Evolutionary conservation across 2,329 filamentous ascomycete species (phyloP), one percentile per base, ranked within the genome.

Genomic region (Dactylonectria macrodidyma): DNA sequence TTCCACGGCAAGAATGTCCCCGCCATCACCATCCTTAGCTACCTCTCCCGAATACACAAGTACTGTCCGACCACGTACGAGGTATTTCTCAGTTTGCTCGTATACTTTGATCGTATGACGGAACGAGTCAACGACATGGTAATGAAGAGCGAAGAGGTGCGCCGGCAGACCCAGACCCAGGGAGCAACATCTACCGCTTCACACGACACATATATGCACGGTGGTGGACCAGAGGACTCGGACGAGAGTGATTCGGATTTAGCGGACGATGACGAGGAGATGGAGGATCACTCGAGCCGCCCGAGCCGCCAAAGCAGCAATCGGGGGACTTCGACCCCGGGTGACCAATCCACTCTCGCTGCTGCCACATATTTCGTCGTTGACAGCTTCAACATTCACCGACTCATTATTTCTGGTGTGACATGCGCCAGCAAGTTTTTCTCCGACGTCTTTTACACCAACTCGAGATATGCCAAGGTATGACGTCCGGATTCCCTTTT

Each of bases 371-470:
- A 89, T 67, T 98, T 99, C 78, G 95, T 98, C 47, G 96, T 98
- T 11, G 96, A 99, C 83, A 98, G 96, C 83, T 99, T 96, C 85
- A 99, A 99, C 82, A 98, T 99, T 71, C 96, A 99, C 79, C 91
- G 96, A 62, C 86, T 99, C 62, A 95, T 98, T 62, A 99, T 99
- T 79, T 94, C 96, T 2, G 96, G 95, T 41, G 96, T 99, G 51
- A 99, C 96, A 3, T 98, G 96, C 81, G 95, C 96, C 5, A 98
- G 95, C 89, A 99, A 99, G 82, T 99, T 98, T 87, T 99, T 99
- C 83, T 98, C 95, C 5, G 90, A 99, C 83, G 95, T 98, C 47
- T 99, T 99, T 77, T 99, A 98, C 80, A 99, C 96, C 10, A 99
- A 99, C 82, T 98, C 96, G 62, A 90, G 96, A 90, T 99, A 99